Conservation (phyloP, 1,284 basidiomycete species). For the Tranzscheliella williamsii region DNA sequence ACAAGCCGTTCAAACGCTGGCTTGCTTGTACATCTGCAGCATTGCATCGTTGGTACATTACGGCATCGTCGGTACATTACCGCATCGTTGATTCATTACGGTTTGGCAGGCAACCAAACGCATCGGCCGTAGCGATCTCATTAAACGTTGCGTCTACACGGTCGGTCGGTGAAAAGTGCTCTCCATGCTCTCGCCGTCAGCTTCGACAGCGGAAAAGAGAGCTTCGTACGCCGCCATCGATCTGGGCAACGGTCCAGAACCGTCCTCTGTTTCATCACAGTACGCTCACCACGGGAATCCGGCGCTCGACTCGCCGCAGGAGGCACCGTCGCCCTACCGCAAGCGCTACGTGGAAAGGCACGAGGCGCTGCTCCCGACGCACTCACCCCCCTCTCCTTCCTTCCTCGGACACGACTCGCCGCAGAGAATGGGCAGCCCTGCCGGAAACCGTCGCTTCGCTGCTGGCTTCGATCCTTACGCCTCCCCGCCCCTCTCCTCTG, state of each 20-base stretch:
- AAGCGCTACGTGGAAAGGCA: constrained; percentile 36
- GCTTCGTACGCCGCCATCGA: constrained; percentile 23
- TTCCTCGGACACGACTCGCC: constrained; percentile 20
- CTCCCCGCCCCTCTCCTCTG: neutral
- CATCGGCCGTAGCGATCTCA: too few relatives aligned
- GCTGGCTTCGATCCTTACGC: constrained; percentile 40
- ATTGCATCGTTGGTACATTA: too few relatives aligned
- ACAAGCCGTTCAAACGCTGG: too few relatives aligned
- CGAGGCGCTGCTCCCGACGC: constrained; percentile 26
- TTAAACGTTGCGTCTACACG: too few relatives aligned
- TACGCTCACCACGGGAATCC: constrained; percentile 5
- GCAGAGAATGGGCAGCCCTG: constrained; percentile 15
- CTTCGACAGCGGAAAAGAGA: constrained; percentile 10
- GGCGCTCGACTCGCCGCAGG: constrained; percentile 5
- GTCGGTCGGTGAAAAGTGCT: too few relatives aligned
- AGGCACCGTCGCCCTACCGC: constrained; percentile 24
- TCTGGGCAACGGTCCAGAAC: constrained; percentile 2
- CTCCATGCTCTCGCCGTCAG: constrained; percentile 33
- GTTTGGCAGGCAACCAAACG: too few relatives aligned
- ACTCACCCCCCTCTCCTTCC: constrained; percentile 15
- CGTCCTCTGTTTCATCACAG: constrained; percentile 3
- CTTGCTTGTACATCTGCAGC: too few relatives aligned
- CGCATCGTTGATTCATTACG: too few relatives aligned
- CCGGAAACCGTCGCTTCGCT: constrained; percentile 24
- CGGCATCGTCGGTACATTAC: too few relatives aligned